Evolutionary conservation across 176 grass and related monocot genomes (phyloP).

Genomic region (Carex myosuroides): DNA sequence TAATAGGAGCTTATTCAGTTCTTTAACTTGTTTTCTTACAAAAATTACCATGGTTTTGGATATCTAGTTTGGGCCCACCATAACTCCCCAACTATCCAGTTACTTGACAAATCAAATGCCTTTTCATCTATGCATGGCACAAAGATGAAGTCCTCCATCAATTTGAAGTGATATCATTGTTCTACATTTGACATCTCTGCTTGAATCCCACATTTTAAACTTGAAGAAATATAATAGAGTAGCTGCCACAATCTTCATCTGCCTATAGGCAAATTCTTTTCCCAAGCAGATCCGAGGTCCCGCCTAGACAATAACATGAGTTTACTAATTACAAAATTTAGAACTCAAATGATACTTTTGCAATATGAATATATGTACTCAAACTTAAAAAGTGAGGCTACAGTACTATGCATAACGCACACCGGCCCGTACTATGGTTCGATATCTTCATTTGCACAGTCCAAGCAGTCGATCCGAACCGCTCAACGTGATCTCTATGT

Average conservation of each 20-base stretch:
- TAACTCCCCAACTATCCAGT: background rate
- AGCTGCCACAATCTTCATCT: conserved; percentile 69
- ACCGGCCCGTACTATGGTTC: no score
- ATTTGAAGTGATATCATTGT: conserved; percentile 52
- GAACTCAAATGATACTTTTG: background rate
- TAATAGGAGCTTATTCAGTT: no score
- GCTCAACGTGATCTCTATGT: no score
- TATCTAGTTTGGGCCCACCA: no score
- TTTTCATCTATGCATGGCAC: conserved; percentile 24
- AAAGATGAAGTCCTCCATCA: conserved; percentile 38
- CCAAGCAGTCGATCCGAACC: no score
- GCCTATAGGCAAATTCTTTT: conserved; percentile 75
- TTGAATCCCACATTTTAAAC: conserved; percentile 47
- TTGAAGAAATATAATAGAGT: conserved; percentile 46
- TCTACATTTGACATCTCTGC: conserved; percentile 20
- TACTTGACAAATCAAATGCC: background rate
- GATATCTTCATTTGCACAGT: no score
- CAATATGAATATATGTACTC: background rate
- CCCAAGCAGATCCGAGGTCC: conserved; percentile 76
- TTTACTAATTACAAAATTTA: background rate
- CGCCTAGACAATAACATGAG: conserved; percentile 25
- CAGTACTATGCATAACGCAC: no score
- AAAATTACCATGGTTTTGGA: no score
- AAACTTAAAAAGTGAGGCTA: no score
- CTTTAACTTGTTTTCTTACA: no score